Evolutionary conservation across 2,329 filamentous ascomycete species (phyloP), one percentile per base, ranked within the genome.

Genomic region (Penicillium sp.): DNA sequence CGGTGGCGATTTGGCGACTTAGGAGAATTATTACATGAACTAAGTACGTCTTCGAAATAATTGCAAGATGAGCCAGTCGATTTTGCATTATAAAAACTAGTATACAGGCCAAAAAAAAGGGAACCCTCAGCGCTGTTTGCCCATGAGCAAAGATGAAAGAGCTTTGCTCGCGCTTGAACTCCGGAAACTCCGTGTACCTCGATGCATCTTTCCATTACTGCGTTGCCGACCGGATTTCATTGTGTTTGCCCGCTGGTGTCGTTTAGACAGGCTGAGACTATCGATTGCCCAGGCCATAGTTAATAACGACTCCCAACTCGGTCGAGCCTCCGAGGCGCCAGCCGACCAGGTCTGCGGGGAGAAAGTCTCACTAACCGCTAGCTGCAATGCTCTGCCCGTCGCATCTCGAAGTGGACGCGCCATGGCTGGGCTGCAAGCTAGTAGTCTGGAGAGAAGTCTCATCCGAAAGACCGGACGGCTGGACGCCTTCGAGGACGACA

Each of bases 371-470:
- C 69, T 71, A 69, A 70, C 69, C 64, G 70, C 70, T 65, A 70
- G 72, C 71, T 75, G 73, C 73, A 75, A 74, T 70, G 72, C 72
- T 70, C 68, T 70, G 71, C 72, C 73, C 70, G 73, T 75, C 72
- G 73, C 73, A 74, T 73, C 72, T 65, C 70, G 70, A 65, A 75
- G 71, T 66, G 73, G 73, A 73, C 72, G 73, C 73, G 73, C 73
- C 72, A 75, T 71, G 70, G 72, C 72, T 69, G 73, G 73, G 72
- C 72, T 76, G 73, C 73, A 75, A 59, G 71, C 72, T 61, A 75
- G 71, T 57, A 75, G 72, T 68, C 73, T 65, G 63, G 69, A 68
- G 67, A 76, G 72, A 61, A 75, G 68, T 64, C 65, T 72, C 68
- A 72, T 72, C 66, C 72, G 73, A 57, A 75, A 74, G 67, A 70